Percentiles rank a stretch among this genome's conserved stretches.
Conservation (phyloP, 2,329 filamentous ascomycete genomes). For the Fusarium ramigenum region DNA sequence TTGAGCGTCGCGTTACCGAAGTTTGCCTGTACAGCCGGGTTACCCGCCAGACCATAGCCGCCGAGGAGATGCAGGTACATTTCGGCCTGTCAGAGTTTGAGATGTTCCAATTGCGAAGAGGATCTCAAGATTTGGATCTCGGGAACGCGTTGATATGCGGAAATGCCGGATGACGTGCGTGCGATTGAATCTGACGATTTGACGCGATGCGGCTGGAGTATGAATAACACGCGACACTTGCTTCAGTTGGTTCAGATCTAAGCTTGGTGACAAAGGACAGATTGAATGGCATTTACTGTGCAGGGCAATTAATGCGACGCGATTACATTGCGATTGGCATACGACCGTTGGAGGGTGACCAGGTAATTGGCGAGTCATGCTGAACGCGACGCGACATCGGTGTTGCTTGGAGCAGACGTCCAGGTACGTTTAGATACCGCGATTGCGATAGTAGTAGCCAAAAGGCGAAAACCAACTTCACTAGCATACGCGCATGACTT, state of each 20-base stretch:
- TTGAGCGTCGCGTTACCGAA: neutral
- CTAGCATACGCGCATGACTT: accelerated
- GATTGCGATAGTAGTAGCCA: neutral
- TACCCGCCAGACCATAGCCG: neutral
- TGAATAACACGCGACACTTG: neutral
- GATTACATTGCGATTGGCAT: accelerated
- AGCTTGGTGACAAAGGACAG: accelerated
- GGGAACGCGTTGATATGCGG: accelerated
- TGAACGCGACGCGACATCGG: neutral
- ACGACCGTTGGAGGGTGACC: accelerated
- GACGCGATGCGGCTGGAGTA: neutral
- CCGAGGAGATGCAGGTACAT: neutral
- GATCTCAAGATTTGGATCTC: neutral
- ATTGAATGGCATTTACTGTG: accelerated
- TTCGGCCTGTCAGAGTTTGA: neutral
- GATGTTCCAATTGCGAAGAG: neutral
- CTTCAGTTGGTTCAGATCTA: accelerated
- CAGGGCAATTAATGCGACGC: accelerated
- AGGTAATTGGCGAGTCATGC: neutral
- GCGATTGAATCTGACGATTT: neutral
- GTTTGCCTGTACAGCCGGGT: neutral
- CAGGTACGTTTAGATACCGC: accelerated
- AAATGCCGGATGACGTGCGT: neutral
- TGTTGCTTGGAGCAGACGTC: neutral
- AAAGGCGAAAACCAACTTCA: neutral